Conservation (phyloP, 2,329 filamentous ascomycete species). For the Rhynchosporium graminicola region DNA sequence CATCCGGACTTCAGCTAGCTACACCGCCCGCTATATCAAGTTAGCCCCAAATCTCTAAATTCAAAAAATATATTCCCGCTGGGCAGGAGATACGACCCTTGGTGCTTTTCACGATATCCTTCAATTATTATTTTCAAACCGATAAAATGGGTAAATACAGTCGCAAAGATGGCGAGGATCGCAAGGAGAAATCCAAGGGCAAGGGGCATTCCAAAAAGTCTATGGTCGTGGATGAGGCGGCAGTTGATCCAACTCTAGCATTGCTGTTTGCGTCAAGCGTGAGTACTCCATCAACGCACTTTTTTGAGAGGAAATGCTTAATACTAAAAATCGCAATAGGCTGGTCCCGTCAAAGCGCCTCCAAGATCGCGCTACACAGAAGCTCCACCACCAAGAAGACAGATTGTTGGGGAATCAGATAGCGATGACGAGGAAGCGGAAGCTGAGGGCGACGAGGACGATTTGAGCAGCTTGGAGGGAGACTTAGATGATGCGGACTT, state of each 20-base stretch:
- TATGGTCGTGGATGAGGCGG: conserved; percentile 45
- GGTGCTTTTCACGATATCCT: not conserved
- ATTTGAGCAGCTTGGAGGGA: conserved; percentile 41
- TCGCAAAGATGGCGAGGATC: conserved; percentile 32
- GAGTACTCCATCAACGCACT: conserved; percentile 43
- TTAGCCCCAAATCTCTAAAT: not conserved
- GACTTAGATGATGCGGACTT: conserved; percentile 42
- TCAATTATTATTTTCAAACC: conserved; percentile 11
- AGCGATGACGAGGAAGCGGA: conserved; percentile 43
- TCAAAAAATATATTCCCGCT: no score
- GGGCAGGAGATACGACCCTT: no score
- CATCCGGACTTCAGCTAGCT: not conserved
- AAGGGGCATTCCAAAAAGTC: conserved; percentile 35
- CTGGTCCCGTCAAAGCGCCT: conserved; percentile 42
- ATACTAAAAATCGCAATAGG: conserved; percentile 30
- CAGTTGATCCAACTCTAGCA: conserved; percentile 68
- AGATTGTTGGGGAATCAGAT: conserved; percentile 42
- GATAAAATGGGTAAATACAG: conserved; percentile 39
- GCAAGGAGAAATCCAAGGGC: conserved; percentile 29
- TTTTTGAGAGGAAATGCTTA: conserved; percentile 9
- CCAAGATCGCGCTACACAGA: conserved; percentile 39
- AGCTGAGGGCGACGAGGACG: conserved; percentile 39
- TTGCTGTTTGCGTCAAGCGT: conserved; percentile 74
- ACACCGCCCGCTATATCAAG: not conserved
- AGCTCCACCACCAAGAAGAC: conserved; percentile 37